phyloP scores from a whole-genome alignment of 2,329 filamentous ascomycete species.

The Metarhizium sp. region DNA sequence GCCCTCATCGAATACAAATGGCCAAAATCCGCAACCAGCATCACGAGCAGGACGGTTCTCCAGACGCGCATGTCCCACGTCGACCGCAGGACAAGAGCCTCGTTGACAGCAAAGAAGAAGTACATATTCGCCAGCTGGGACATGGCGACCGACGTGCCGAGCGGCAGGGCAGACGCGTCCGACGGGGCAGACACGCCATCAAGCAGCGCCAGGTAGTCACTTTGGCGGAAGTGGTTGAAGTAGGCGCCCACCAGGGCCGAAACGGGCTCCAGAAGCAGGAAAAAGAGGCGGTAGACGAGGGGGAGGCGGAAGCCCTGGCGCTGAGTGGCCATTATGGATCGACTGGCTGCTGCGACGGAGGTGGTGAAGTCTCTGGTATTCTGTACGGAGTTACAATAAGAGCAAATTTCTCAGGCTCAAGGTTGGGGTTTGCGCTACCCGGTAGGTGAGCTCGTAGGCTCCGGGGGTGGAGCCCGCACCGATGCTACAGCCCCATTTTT shows the following conservation, averaged over 20 bases:
- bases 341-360: no score
- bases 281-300: conserved; percentile 58
- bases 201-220: conserved; percentile 42
- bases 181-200: neutral
- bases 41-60: conserved; percentile 54
- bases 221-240: conserved; percentile 39
- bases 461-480: no score
- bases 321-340: conserved; percentile 14
- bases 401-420: no score
- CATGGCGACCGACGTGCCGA: conserved; percentile 56
- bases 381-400: no score
- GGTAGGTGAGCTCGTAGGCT: no score
- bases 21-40: conserved; percentile 68
- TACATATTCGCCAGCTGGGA: conserved; percentile 73
- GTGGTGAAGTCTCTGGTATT: no score
- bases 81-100: conserved; percentile 63
- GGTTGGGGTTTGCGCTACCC: no score
- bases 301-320: conserved; percentile 41
- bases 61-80: conserved; percentile 62
- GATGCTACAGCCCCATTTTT: no score
- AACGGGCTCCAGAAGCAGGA: conserved; percentile 60
- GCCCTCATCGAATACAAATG: conserved; percentile 59
- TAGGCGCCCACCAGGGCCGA: conserved; percentile 44
- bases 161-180: conserved; percentile 31
- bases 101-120: conserved; percentile 66